Conservation (phyloP, 495 filamentous ascomycete species). For the Cryomyces minteri region DNA sequence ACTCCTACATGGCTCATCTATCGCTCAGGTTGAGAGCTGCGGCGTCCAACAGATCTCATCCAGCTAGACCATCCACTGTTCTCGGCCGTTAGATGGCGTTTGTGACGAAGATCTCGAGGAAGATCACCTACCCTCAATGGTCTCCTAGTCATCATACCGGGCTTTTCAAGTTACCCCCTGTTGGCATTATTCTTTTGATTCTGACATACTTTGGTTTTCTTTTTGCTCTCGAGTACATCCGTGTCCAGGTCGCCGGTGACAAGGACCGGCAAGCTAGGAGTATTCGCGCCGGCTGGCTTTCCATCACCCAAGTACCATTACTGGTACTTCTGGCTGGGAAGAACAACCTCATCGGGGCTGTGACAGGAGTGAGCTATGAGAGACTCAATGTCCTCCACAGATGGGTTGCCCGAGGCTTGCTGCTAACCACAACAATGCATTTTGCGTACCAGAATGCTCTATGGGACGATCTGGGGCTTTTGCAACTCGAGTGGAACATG, state of each 20-base stretch:
- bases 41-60: no score
- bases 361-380: slow-evolving; percentile 9
- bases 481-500: slow-evolving; percentile 6
- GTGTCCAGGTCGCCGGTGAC: slow-evolving; percentile 3
- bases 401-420: slow-evolving; percentile 9
- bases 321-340: slow-evolving; percentile 8
- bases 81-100: no score
- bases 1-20: no score
- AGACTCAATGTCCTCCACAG: slow-evolving; percentile 9
- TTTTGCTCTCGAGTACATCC: slow-evolving; percentile 8
- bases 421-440: slow-evolving; percentile 6
- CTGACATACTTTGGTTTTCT: not conserved
- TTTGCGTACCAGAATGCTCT: not conserved
- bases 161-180: not conserved
- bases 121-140: no score
- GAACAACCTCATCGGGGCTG: slow-evolving; percentile 7
- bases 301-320: slow-evolving; percentile 8
- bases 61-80: no score
- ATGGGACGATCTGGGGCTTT: slow-evolving; percentile 5
- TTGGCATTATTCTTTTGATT: not conserved
- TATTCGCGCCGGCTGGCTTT: slow-evolving; percentile 6
- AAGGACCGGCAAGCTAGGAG: slow-evolving; percentile 5
- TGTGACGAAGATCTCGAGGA: no score
- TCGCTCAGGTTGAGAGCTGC: no score
- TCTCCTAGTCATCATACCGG: no score